Base-by-base conservation (phyloP, 768 basidiomycete genomes). In the Pholiota microspora region DNA sequence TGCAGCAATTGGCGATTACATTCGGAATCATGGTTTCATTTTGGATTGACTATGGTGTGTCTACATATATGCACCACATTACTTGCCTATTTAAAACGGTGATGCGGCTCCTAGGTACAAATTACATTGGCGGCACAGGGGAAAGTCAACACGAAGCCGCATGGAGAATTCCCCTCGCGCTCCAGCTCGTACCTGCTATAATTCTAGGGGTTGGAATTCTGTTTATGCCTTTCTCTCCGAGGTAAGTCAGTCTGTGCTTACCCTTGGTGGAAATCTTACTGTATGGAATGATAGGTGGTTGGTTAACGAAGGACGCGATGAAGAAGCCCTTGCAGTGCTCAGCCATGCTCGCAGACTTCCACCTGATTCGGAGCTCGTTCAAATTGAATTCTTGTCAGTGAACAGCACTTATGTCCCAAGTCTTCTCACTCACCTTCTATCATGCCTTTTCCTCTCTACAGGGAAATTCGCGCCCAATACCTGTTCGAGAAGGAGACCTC, bases 1-100 rank as follows among this genome's bases (percentile, higher is more conserved):
- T 92, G 7, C 90, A 92, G 65, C 90, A 92, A 65, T 75, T 92
- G 16, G 86, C 89, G 2, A 92, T 92, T 67, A 88, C 87, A 1
- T 88, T 89, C 61, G 86, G 87, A 18, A 89, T 89, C 66, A 83
- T 89, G 84, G 59, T 89, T 23, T 76, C 75, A 13, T 80, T 78
- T 61, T 80, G 78, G 78, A 80, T 80, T 49, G 78, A 80, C 58
- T 80, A 70, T 52, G 78, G 78, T 67, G 66, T 57, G 62, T 56
- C 71, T 80, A 25, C n/a, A n/a, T n/a, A n/a, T n/a, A 16, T 24
- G 12, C 29, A 12, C 29, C 35, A 40, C 13, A 40, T 29, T 45
- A n/a, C n/a, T 34, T 18, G 13, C 15, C 18, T 21, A 25, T 27
- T 32, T 46, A 32, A 32, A 23, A 44, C 3, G 6, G n/a, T 77